A percentile compares a stretch with the other conserved stretches of the same genome.
Evolutionary conservation across 345 rosid species (phyloP).

Genomic region (Clausena lansium): DNA sequence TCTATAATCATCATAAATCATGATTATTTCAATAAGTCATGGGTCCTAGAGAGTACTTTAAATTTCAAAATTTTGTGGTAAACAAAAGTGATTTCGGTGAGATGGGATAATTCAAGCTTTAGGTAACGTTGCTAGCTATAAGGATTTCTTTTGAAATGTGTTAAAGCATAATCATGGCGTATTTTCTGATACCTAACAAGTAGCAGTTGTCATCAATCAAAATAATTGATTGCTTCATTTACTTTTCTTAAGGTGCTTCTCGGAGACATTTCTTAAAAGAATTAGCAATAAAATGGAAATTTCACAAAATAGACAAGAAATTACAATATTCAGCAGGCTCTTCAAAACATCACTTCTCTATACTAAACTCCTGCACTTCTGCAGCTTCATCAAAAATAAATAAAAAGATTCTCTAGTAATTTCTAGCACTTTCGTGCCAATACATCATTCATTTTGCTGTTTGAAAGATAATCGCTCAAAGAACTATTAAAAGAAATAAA

Average conservation of each 20-base stretch:
- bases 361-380: not conserved
- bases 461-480: not conserved
- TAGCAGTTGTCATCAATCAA: not conserved
- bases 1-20: constrained; percentile 18
- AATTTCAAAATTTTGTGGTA: constrained; percentile 5
- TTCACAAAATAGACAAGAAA: not conserved
- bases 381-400: not conserved
- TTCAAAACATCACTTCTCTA: not conserved
- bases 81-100: not conserved
- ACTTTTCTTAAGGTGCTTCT: not conserved
- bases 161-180: not conserved
- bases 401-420: no score
- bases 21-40: constrained; percentile 12
- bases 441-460: not conserved
- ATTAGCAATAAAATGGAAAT: not conserved
- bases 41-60: not conserved
- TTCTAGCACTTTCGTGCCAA: not conserved
- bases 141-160: not conserved
- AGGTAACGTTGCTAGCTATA: not conserved
- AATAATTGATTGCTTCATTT: not conserved
- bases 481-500: not conserved
- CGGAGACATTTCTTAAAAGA: not conserved
- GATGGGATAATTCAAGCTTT: not conserved
- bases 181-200: not conserved
- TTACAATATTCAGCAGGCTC: not conserved